A percentile compares a stretch with the other conserved stretches of the same genome.
Evolutionary conservation across 2,329 filamentous ascomycete species (phyloP).

Genomic region (Aspergillus ibericus): DNA sequence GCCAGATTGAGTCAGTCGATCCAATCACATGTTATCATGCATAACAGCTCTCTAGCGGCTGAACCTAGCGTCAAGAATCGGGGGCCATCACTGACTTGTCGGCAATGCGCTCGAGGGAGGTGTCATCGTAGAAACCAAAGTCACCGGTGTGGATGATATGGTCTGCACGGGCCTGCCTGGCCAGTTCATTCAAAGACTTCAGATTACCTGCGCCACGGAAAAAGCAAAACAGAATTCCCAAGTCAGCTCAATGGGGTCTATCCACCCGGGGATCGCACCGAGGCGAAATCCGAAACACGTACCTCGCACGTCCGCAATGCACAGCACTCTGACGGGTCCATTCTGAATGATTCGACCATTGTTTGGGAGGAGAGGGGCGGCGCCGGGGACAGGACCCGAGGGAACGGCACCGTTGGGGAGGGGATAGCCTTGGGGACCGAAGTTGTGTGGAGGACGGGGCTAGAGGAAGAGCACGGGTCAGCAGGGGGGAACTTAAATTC

Average conservation of each 20-base stretch:
- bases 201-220: slow-evolving; percentile 70
- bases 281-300: slow-evolving; percentile 13
- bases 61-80: background rate
- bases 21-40: slow-evolving; percentile 4
- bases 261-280: background rate
- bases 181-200: slow-evolving; percentile 91
- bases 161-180: slow-evolving; percentile 89
- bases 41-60: background rate
- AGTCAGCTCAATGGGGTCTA: slow-evolving; percentile 21
- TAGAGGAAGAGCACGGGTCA: slow-evolving; percentile 27
- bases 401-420: slow-evolving; percentile 47
- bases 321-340: slow-evolving; percentile 49
- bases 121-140: slow-evolving; percentile 98
- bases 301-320: slow-evolving; percentile 55
- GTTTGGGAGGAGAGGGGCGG: slow-evolving; percentile 51
- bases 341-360: slow-evolving; percentile 52
- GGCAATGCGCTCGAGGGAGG: slow-evolving; percentile 91
- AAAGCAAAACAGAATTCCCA: slow-evolving; percentile 16
- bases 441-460: slow-evolving; percentile 47
- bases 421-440: slow-evolving; percentile 45
- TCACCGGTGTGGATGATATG: slow-evolving; percentile 99
- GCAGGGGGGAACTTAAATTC: slow-evolving; percentile 9
- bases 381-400: slow-evolving; percentile 46
- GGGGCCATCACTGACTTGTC: slow-evolving; percentile 71
- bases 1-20: slow-evolving; percentile 18